Base-by-base conservation (phyloP, 345 rosid species). In the Salix koriyanagi region DNA sequence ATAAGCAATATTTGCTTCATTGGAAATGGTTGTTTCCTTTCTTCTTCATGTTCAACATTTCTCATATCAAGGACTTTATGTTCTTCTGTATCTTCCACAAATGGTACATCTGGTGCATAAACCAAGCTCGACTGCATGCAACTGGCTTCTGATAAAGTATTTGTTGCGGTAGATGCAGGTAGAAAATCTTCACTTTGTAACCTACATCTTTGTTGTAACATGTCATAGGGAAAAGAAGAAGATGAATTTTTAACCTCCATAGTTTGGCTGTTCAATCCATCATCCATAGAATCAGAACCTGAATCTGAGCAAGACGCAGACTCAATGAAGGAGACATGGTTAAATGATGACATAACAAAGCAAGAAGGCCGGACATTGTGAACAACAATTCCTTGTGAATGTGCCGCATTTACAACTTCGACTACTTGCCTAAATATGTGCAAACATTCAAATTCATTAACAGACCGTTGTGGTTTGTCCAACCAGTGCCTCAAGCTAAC, bases 251-350 rank as follows among this genome's bases (percentile, higher is more conserved):
- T 89, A 73, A 34, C 60, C 66, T 83, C 91, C 86, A 75, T 72
- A 46, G 75, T 83, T 69, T 80, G 93, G 84, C 83, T 83, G 79
- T 86, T 85, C 52, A 76, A 79, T 79, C 88, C 91, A 79, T 89
- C 97, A 80, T 95, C 99, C 30, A 79, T 65, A 48, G 94, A 91
- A 80, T 96, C 99, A 65, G 99, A 96, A 70, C 99, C 98, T 25
- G 96, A 90, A 79, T 93, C 98, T 16, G 99, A 95, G 86, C 93
- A 91, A 71, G 99, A 93, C 70, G 96, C 95, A 58, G 99, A 93
- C 74, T 96, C 97, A 15, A 96, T 93, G 91, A 96, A 93, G 26
- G 99, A 91, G 74, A 96, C 90, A 69, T 86, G 96, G 86, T 92
- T 91, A 77, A 89, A 93, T 1, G 99, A 90, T 65, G 99, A 90